A percentile compares a stretch with the other conserved stretches of the same genome.
These are phyloP conservation scores for Trichoderma reesei DNA, from an alignment of 495 filamentous ascomycete genomes.

Conservation along the genomic window DNA sequence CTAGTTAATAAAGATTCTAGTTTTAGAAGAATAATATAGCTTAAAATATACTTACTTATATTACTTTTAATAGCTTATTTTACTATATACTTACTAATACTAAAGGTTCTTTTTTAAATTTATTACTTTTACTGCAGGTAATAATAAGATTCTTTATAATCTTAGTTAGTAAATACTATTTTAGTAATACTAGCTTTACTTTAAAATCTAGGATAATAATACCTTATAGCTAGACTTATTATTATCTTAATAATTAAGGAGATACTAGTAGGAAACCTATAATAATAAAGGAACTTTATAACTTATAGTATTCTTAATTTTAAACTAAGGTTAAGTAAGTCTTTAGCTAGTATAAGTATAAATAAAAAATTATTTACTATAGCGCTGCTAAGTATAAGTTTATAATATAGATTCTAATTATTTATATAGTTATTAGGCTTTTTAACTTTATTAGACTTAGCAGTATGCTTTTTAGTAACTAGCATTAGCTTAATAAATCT, in stretches of 20 bases:
- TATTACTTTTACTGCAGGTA: neutral
- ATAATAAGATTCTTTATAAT: neutral
- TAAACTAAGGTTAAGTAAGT: neutral
- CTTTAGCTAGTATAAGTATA: neutral
- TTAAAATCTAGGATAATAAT: neutral
- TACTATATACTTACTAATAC: constrained; percentile 5
- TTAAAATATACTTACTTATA: constrained; percentile 7
- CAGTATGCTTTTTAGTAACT: no score
- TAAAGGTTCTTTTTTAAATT: neutral
- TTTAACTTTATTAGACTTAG: no score
- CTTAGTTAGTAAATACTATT: neutral
- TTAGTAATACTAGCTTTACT: constrained; percentile 10
- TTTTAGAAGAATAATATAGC: neutral
- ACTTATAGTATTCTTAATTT: neutral
- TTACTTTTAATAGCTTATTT: constrained; percentile 7
- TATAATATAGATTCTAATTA: no score
- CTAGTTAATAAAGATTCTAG: neutral
- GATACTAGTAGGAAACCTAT: neutral
- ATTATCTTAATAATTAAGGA: neutral
- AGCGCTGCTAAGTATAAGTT: no score
- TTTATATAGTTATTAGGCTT: no score
- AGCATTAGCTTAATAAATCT: no score
- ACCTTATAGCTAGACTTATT: neutral
- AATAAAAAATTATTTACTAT: no score
- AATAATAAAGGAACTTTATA: constrained; percentile 1